These are phyloP conservation scores for Colletotrichum limetticola DNA, from an alignment of 2,329 filamentous ascomycete genomes.

Conservation along the genomic window DNA sequence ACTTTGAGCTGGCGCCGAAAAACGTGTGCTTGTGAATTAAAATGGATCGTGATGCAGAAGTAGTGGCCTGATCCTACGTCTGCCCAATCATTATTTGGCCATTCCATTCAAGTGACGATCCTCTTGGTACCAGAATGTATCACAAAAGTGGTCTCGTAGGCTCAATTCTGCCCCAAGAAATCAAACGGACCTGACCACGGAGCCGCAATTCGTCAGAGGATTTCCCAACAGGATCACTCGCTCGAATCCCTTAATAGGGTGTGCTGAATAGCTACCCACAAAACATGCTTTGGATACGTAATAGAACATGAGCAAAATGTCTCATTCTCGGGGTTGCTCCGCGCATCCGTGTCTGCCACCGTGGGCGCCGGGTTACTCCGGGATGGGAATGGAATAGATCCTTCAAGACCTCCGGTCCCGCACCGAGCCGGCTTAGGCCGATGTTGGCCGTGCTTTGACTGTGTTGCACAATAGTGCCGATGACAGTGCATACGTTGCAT, in stretches of 20 bases:
- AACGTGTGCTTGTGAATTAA: neutral
- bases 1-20: neutral
- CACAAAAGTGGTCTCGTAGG: neutral
- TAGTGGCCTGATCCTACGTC: neutral
- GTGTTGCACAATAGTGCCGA: neutral
- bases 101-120: neutral
- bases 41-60: neutral
- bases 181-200: neutral
- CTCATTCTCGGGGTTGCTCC: neutral
- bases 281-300: neutral
- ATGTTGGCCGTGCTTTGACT: slow-evolving; percentile 1
- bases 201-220: neutral
- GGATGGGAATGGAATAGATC: slow-evolving; percentile 6
- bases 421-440: slow-evolving; percentile 22
- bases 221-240: no score
- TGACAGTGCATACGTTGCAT: neutral
- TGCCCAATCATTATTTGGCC: neutral
- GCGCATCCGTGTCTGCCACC: neutral
- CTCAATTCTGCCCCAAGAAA: neutral
- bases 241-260: neutral
- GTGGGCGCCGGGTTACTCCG: neutral
- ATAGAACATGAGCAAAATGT: neutral
- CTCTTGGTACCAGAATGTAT: neutral
- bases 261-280: neutral
- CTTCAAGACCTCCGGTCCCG: neutral